Conservation (phyloP, 768 basidiomycete genomes). For the Lentinula edodes region DNA sequence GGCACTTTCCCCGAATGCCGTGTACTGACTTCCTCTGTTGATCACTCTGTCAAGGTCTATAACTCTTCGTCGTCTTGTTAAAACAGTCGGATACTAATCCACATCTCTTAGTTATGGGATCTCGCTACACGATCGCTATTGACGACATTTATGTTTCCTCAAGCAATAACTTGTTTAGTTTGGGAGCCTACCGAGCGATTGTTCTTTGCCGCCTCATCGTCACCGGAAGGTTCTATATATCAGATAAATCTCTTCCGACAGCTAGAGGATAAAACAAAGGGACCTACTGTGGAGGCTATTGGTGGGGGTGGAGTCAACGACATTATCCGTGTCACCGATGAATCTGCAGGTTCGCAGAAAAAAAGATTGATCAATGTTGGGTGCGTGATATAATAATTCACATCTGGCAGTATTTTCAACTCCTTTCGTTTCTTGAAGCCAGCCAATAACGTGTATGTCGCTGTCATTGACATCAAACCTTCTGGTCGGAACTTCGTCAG, state of each 20-base stretch:
- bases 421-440: conserved; percentile 22
- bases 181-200: conserved; percentile 85
- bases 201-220: conserved; percentile 77
- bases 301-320: conserved; percentile 72
- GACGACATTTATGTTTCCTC: conserved; percentile 84
- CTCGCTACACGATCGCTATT: conserved; percentile 67
- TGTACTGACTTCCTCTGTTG: conserved; percentile 74
- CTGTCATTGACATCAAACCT: conserved; percentile 80
- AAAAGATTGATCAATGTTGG: conserved; percentile 67
- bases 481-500: conserved; percentile 73
- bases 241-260: conserved; percentile 76
- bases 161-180: conserved; percentile 60
- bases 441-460: conserved; percentile 65
- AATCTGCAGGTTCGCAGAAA: conserved; percentile 37
- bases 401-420: conserved; percentile 2
- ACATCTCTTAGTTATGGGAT: conserved; percentile 67
- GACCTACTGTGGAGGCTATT: conserved; percentile 55
- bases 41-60: conserved; percentile 86
- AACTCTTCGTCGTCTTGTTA: conserved; percentile 4
- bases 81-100: conserved; percentile 3
- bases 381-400: conserved; percentile 32
- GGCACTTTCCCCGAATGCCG: conserved; percentile 76
- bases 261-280: conserved; percentile 47
- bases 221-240: conserved; percentile 62
- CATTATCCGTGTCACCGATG: conserved; percentile 61